Evolutionary conservation across 2,329 filamentous ascomycete species (phyloP).

Genomic region (Cercospora sojina): DNA sequence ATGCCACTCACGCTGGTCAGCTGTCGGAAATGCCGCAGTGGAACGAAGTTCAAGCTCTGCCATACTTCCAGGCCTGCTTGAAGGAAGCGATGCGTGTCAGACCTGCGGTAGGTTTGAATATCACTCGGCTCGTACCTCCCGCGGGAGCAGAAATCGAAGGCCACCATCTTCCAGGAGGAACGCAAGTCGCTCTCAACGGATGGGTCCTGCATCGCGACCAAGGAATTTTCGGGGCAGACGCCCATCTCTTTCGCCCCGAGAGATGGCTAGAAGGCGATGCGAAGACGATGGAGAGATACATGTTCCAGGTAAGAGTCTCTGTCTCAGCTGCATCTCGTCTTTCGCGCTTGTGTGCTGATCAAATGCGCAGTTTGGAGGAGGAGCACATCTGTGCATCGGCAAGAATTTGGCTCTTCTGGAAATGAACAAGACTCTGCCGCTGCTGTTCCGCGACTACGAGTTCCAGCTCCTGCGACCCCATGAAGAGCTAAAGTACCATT

Average conservation of each 20-base stretch:
- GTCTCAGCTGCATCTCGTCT: no score
- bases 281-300: constrained; percentile 56
- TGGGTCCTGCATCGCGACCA: constrained; percentile 53
- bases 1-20: constrained; percentile 23
- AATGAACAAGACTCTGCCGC: constrained; percentile 34
- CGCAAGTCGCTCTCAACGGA: constrained; percentile 54
- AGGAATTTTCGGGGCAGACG: constrained; percentile 32
- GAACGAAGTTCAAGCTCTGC: constrained; percentile 49
- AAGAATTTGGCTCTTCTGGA: constrained; percentile 33
- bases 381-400: constrained; percentile 31
- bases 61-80: constrained; percentile 58
- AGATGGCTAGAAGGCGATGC: constrained; percentile 28
- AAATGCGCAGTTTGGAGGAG: constrained; percentile 27
- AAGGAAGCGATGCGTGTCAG: constrained; percentile 58
- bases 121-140: constrained; percentile 53
- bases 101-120: constrained; percentile 57
- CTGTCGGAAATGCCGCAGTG: constrained; percentile 33
- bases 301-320: constrained; percentile 53
- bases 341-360: constrained; percentile 9
- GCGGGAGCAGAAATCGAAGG: constrained; percentile 56
- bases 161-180: constrained; percentile 53
- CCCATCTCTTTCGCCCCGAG: constrained; percentile 23
- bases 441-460: constrained; percentile 54
- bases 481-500: constrained; percentile 53
- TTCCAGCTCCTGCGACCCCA: constrained; percentile 55